phyloP scores from a whole-genome alignment of 2,329 filamentous ascomycete genomes.

The Neonectria coccinea region DNA sequence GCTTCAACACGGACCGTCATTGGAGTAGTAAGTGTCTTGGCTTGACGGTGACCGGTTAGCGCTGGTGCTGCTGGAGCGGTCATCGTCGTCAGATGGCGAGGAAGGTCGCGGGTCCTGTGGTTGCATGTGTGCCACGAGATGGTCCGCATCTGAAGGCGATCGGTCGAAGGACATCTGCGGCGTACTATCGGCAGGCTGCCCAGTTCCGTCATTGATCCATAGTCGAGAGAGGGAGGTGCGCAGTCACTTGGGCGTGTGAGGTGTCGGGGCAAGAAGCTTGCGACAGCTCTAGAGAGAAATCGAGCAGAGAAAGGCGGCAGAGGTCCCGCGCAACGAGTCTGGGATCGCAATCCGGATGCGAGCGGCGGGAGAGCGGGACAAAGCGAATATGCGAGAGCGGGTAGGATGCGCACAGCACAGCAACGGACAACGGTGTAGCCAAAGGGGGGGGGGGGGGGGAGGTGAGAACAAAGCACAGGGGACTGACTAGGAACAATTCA shows the following conservation, averaged over 20 bases:
- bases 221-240: constrained; percentile 37
- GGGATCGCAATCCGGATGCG: neutral
- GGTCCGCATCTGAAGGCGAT: constrained; percentile 39
- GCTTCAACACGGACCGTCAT: constrained; percentile 62
- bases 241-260: constrained; percentile 19
- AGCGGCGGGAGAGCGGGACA: neutral
- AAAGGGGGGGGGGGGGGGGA: constrained; percentile 20
- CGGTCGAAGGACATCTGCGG: constrained; percentile 37
- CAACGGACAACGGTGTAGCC: constrained; percentile 19
- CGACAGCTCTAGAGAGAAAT: constrained; percentile 11
- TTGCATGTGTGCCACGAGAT: constrained; percentile 47
- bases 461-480: constrained; percentile 36
- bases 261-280: constrained; percentile 15
- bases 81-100: constrained; percentile 47
- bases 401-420: constrained; percentile 16
- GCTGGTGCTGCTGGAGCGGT: constrained; percentile 45
- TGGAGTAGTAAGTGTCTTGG: constrained; percentile 64
- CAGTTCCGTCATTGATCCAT: constrained; percentile 51
- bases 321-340: constrained; percentile 5
- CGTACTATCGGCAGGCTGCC: constrained; percentile 46
- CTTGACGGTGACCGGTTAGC: constrained; percentile 45
- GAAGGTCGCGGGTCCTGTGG: constrained; percentile 37
- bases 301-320: neutral
- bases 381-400: neutral
- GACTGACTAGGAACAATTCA: constrained; percentile 2